phyloP scores from a whole-genome alignment of 495 filamentous ascomycete genomes.

The Annulohypoxylon maeteangense region DNA sequence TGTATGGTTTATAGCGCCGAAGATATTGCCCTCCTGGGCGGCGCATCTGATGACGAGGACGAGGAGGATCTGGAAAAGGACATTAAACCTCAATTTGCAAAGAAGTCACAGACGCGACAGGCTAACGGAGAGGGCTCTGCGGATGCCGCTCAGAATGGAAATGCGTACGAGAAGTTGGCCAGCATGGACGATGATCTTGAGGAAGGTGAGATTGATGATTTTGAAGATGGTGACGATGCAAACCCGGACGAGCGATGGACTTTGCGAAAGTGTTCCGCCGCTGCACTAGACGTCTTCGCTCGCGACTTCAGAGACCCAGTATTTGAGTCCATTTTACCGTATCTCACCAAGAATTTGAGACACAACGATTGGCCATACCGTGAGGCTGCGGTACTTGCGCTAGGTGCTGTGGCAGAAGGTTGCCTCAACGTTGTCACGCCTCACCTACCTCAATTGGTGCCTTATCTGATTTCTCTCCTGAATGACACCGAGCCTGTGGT shows the following conservation, averaged over 20 bases:
- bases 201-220: constrained; percentile 88
- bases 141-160: constrained; percentile 61
- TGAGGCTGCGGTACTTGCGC: constrained; percentile 92
- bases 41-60: constrained; percentile 88
- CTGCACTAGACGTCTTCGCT: constrained; percentile 92
- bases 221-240: constrained; percentile 77
- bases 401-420: constrained; percentile 95
- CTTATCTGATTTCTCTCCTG: constrained; percentile 88
- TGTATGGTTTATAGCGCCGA: constrained; percentile 98
- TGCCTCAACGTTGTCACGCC: constrained; percentile 91
- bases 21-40: constrained; percentile 84
- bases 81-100: constrained; percentile 92
- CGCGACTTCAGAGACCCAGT: constrained; percentile 88
- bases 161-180: constrained; percentile 60
- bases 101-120: constrained; percentile 65
- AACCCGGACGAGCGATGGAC: constrained; percentile 97
- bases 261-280: constrained; percentile 95
- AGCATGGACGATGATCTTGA: constrained; percentile 78
- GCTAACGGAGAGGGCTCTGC: constrained; percentile 63
- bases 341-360: constrained; percentile 87
- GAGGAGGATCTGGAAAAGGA: constrained; percentile 90
- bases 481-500: constrained; percentile 91
- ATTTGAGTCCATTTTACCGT: constrained; percentile 90
- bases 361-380: constrained; percentile 91
- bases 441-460: constrained; percentile 89